phyloP scores from a whole-genome alignment of 2,329 filamentous ascomycete genomes.

The Leptographium procerum region DNA sequence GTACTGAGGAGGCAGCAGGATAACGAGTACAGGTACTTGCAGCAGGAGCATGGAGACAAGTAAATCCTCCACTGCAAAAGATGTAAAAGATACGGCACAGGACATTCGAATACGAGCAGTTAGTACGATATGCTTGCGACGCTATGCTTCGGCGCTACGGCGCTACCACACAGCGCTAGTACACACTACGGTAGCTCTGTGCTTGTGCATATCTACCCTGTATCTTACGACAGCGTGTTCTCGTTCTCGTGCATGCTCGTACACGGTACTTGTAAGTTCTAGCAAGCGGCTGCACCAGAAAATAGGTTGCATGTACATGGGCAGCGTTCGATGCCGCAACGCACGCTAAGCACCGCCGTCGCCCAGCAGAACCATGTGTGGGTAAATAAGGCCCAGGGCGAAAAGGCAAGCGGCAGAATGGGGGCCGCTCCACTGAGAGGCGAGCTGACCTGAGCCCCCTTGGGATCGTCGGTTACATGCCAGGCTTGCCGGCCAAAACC shows the following conservation, averaged over 20 bases:
- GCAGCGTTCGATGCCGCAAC: neutral
- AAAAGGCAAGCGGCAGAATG: neutral
- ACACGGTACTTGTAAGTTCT: too few species aligned
- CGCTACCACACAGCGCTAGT: neutral
- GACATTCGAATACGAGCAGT: neutral
- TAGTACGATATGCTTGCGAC: neutral
- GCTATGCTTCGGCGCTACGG: neutral
- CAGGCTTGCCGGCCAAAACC: neutral
- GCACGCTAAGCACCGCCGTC: neutral
- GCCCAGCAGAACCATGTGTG: neutral
- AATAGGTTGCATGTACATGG: too few species aligned
- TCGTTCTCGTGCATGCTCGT: too few species aligned
- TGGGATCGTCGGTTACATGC: slow-evolving; percentile 1
- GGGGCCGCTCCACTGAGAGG: neutral
- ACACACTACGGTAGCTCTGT: neutral
- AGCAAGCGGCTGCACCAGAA: too few species aligned
- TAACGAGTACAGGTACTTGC: neutral
- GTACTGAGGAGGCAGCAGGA: neutral
- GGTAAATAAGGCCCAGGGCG: neutral
- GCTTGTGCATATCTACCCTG: neutral
- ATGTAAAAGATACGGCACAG: neutral
- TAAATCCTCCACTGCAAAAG: too few species aligned
- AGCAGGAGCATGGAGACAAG: too few species aligned
- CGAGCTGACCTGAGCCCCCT: neutral
- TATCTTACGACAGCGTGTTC: too few species aligned